These are phyloP conservation scores for Primulina huaijiensis DNA, from an alignment of 257 asterid genomes.

Conservation along the genomic window DNA sequence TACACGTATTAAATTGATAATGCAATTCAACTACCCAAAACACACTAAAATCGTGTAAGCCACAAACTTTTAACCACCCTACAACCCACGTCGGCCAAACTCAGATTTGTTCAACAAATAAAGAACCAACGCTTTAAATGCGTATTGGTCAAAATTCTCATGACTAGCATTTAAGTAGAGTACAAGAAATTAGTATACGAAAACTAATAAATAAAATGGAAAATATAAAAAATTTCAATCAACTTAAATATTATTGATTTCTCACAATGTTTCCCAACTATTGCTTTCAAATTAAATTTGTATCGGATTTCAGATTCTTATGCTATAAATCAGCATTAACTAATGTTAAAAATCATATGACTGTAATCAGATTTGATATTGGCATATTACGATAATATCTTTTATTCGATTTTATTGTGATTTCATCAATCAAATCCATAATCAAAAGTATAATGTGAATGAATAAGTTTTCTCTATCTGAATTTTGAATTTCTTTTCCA, in stretches of 20 bases:
- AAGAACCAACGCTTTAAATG: not conserved
- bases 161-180: not conserved
- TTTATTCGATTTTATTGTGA: not conserved
- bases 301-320: too few relatives aligned
- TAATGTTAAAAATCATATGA: too few relatives aligned
- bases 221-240: too few relatives aligned
- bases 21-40: not conserved
- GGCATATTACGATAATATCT: too few relatives aligned
- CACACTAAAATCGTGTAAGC: not conserved
- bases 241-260: too few relatives aligned
- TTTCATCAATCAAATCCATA: not conserved
- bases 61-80: not conserved
- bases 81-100: not conserved
- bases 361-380: too few relatives aligned
- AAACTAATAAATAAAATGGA: not conserved
- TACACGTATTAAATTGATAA: not conserved
- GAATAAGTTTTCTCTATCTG: not conserved
- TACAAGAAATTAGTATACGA: too few relatives aligned
- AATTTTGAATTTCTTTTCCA: not conserved
- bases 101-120: not conserved
- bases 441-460: too few relatives aligned
- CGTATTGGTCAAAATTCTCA: not conserved
- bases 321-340: too few relatives aligned
- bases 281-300: too few relatives aligned
- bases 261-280: too few relatives aligned